A percentile compares a stretch with the other conserved stretches of the same genome.
Evolutionary conservation across 768 basidiomycete species (phyloP).

Genomic region (Mycena vulgaris): DNA sequence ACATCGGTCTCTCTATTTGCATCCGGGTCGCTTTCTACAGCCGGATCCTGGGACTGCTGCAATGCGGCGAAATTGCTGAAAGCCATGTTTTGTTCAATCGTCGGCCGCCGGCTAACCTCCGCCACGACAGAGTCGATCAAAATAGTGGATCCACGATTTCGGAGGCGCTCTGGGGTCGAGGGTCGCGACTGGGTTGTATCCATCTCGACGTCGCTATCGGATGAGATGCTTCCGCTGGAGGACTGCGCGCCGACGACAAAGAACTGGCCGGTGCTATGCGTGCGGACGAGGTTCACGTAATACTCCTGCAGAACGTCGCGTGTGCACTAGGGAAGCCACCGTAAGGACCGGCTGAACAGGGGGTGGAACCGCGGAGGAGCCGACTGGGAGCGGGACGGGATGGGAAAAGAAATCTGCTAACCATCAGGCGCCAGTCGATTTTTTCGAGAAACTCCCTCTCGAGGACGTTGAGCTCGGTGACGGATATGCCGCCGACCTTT

Average conservation of each 20-base stretch:
- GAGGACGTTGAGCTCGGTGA: conserved; percentile 92
- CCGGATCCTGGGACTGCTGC: conserved; percentile 62
- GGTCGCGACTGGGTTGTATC: conserved; percentile 68
- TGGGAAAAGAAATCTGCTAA: conserved; percentile 64
- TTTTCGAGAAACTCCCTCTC: conserved; percentile 94
- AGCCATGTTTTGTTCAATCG: conserved; percentile 89
- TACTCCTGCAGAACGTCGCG: conserved; percentile 93
- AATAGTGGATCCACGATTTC: conserved; percentile 43
- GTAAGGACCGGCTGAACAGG: conserved; percentile 33
- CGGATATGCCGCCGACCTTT: conserved; percentile 94
- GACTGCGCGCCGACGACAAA: conserved; percentile 64
- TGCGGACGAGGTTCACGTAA: conserved; percentile 93
- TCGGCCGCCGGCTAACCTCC: conserved; percentile 71
- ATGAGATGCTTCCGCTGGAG: conserved; percentile 54
- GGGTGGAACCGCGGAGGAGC: conserved; percentile 26
- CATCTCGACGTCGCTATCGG: conserved; percentile 72
- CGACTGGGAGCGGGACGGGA: conserved; percentile 27
- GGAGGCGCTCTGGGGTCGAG: conserved; percentile 58
- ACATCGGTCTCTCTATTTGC: conserved; percentile 23
- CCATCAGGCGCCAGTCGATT: conserved; percentile 96
- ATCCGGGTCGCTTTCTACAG: conserved; percentile 25
- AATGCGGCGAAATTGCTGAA: conserved; percentile 68
- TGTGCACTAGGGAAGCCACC: conserved; percentile 76
- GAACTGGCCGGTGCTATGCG: conserved; percentile 78
- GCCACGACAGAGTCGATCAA: conserved; percentile 57